phyloP scores from a whole-genome alignment of 495 filamentous ascomycete species.

The Parmelia sp. region DNA sequence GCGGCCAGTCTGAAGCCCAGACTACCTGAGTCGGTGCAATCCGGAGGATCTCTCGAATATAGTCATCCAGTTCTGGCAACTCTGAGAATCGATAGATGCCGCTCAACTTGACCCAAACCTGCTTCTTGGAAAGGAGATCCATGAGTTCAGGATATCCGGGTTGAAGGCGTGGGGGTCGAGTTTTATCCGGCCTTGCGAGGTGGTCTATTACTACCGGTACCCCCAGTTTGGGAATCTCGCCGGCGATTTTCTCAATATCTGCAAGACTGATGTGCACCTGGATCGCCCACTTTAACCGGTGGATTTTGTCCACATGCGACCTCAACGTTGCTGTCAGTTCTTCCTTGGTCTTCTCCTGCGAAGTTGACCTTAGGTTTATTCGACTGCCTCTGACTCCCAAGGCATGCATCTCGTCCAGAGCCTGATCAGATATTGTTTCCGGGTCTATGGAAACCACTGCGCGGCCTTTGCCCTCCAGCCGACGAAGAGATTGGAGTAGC shows the following conservation, averaged over 20 bases:
- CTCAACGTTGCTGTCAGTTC: neutral
- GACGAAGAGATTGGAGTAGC: neutral
- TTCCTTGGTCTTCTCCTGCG: neutral
- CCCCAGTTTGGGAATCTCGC: neutral
- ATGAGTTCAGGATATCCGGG: neutral
- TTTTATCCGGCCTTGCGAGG: neutral
- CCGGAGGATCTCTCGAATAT: neutral
- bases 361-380: neutral
- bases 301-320: neutral
- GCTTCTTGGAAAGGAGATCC: neutral
- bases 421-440: neutral
- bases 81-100: neutral
- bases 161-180: neutral
- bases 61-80: neutral
- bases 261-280: neutral
- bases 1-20: constrained; percentile 2
- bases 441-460: constrained; percentile 5
- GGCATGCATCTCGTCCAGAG: constrained; percentile 1
- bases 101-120: neutral
- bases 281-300: neutral
- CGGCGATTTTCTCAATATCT: neutral
- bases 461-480: neutral
- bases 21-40: neutral
- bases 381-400: constrained; percentile 1
- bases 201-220: neutral